Evolutionary conservation across 441 rosid genomes (phyloP).

Genomic region (Jatropha podagrica): DNA sequence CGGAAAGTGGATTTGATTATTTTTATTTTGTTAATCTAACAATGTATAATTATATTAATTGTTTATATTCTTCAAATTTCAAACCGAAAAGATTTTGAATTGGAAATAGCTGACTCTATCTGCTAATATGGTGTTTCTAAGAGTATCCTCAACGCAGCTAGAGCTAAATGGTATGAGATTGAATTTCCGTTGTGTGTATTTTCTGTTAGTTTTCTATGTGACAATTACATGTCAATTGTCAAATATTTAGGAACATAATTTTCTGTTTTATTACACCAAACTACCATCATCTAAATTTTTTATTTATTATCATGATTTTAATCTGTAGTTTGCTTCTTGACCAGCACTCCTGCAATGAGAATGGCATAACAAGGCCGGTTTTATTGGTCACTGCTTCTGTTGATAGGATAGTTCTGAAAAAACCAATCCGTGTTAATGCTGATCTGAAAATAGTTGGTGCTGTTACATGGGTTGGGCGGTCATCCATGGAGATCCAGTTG

Average conservation of each 20-base stretch:
- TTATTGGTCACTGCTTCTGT: slow-evolving; percentile 87
- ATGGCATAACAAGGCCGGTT: slow-evolving; percentile 69
- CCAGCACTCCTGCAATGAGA: slow-evolving; percentile 70
- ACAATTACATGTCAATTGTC: neutral
- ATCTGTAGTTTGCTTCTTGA: slow-evolving; percentile 21
- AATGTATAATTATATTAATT: neutral
- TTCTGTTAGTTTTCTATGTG: neutral
- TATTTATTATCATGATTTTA: slow-evolving; percentile 12
- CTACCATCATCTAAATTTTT: neutral
- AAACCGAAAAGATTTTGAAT: neutral
- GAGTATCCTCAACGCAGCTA: neutral
- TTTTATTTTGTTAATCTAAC: neutral
- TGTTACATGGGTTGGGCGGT: slow-evolving; percentile 83
- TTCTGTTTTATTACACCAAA: neutral
- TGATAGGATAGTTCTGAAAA: slow-evolving; percentile 71
- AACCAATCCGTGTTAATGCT: slow-evolving; percentile 61
- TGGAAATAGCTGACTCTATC: neutral
- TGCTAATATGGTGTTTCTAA: neutral
- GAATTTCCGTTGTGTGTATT: neutral
- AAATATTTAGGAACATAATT: neutral
- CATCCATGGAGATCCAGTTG: slow-evolving; percentile 84
- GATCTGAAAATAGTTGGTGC: slow-evolving; percentile 72
- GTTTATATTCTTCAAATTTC: neutral
- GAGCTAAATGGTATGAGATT: neutral
- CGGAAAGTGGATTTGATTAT: neutral